phyloP scores from a whole-genome alignment of 2,329 filamentous ascomycete species.

The Erysiphe pulchra region DNA sequence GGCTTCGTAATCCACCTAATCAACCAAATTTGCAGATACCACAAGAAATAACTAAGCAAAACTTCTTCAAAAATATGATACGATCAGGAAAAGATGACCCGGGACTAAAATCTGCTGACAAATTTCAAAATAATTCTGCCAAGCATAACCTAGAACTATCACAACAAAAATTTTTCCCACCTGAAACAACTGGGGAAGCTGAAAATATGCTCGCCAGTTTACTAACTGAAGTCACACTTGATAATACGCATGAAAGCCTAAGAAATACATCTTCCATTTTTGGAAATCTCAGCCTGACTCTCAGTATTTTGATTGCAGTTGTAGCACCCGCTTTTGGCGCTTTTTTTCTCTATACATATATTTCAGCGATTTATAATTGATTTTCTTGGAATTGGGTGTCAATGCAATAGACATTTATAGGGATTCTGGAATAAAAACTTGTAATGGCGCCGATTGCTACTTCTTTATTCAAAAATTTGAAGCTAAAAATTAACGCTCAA shows the following conservation, averaged over 20 bases:
- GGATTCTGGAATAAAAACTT: no score
- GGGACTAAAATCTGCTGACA: background rate
- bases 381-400: no score
- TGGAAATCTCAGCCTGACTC: no score
- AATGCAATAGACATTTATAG: no score
- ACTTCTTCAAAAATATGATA: constrained; percentile 20
- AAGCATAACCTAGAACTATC: constrained; percentile 21
- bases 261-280: background rate
- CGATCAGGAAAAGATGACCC: background rate
- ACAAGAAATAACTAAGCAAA: constrained; percentile 19
- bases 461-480: no score
- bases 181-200: constrained; percentile 3
- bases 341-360: no score
- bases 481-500: no score
- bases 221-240: constrained; percentile 5
- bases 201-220: constrained; percentile 5
- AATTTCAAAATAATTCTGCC: background rate
- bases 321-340: no score
- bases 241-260: background rate
- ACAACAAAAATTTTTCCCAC: constrained; percentile 15
- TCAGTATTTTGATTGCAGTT: no score
- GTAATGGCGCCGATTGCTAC: no score
- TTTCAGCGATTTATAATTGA: no score
- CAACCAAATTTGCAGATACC: constrained; percentile 24
- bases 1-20: constrained; percentile 33